Conservation (phyloP, 768 basidiomycete species). For the Suillus sp. region DNA sequence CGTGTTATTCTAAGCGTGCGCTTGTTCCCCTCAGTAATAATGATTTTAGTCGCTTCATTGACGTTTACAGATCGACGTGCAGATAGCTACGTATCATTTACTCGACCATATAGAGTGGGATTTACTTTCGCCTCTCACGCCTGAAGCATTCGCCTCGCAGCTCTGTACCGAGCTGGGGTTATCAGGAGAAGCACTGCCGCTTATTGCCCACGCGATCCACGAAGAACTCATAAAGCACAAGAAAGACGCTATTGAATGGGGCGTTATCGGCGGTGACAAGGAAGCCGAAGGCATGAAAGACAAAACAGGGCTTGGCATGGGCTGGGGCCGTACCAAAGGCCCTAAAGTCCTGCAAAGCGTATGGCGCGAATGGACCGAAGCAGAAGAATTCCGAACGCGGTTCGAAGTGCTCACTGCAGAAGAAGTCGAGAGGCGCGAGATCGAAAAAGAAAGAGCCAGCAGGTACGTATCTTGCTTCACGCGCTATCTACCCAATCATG, state of each 20-base stretch:
- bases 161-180: conserved; percentile 88
- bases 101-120: conserved; percentile 99
- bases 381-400: conserved; percentile 85
- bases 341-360: conserved; percentile 83
- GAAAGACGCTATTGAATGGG: conserved; percentile 93
- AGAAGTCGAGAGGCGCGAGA: conserved; percentile 88
- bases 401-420: conserved; percentile 87
- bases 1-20: conserved; percentile 79
- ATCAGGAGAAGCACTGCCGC: conserved; percentile 82
- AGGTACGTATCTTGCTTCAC: conserved; percentile 40
- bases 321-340: conserved; percentile 75
- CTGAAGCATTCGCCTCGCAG: conserved; percentile 77
- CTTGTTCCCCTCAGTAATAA: conserved; percentile 22
- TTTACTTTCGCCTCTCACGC: conserved; percentile 88
- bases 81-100: conserved; percentile 89
- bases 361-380: conserved; percentile 95
- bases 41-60: conserved; percentile 14
- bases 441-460: conserved; percentile 84
- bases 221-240: conserved; percentile 96
- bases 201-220: conserved; percentile 91
- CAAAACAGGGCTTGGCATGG: conserved; percentile 78
- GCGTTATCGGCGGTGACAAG: conserved; percentile 71
- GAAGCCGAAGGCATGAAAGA: conserved; percentile 68
- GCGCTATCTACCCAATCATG: background rate
- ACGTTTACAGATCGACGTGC: conserved; percentile 83